Conservation (phyloP, 805 yeast species). For the Saccharomycopsis babjevae region DNA sequence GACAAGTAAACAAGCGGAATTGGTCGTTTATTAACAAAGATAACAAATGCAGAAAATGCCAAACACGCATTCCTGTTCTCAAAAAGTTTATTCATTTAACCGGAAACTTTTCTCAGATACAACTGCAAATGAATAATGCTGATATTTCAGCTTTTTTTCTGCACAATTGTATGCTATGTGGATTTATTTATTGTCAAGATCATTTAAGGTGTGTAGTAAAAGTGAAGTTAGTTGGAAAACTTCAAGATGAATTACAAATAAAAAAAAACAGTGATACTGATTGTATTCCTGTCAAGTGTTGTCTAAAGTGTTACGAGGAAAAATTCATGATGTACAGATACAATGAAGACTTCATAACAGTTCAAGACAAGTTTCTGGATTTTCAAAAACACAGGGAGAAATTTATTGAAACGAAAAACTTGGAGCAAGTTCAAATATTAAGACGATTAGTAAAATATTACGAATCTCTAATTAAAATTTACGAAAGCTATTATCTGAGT, state of each 20-base stretch:
- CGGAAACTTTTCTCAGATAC: neutral
- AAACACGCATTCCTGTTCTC: neutral
- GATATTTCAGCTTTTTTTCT: neutral
- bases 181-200: neutral
- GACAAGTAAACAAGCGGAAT: neutral
- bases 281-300: neutral
- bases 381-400: slow-evolving; percentile 35
- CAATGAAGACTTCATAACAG: neutral
- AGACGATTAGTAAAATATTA: slow-evolving; percentile 44
- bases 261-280: neutral
- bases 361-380: neutral
- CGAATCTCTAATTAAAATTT: slow-evolving; percentile 23
- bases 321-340: neutral
- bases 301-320: neutral
- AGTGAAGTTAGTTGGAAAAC: neutral
- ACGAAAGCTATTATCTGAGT: slow-evolving; percentile 20
- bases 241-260: neutral
- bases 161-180: neutral
- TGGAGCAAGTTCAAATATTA: slow-evolving; percentile 49
- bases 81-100: neutral
- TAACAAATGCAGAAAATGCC: neutral
- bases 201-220: neutral
- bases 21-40: neutral
- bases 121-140: neutral
- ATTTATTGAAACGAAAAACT: slow-evolving; percentile 37